Conservation (phyloP, 139 green algal species). For the Picochlorum sp. region DNA sequence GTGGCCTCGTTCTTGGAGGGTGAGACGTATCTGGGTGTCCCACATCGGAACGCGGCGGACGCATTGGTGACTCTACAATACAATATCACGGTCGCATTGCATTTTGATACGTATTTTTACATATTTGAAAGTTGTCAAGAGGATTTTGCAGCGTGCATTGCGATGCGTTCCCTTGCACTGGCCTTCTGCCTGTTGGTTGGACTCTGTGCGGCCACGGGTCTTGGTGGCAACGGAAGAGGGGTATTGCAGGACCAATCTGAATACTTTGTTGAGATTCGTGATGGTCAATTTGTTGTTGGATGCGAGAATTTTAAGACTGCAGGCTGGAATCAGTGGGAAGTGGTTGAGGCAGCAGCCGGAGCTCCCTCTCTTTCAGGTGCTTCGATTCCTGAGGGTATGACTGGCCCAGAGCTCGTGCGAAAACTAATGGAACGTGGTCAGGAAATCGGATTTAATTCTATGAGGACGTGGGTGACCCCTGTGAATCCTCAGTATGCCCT, state of each 20-base stretch:
- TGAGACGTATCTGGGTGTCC: no score
- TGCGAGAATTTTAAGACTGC: constrained; percentile 21
- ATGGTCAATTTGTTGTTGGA: constrained; percentile 25
- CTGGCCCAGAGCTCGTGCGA: constrained; percentile 36
- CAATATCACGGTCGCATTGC: no score
- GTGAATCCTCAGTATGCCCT: constrained; percentile 32
- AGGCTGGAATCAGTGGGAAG: constrained; percentile 36
- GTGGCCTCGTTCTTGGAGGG: no score
- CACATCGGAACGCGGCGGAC: no score
- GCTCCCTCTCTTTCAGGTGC: constrained; percentile 36
- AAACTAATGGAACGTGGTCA: constrained; percentile 23
- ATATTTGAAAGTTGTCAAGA: no score
- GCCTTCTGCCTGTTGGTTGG: background rate
- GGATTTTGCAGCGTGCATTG: no score
- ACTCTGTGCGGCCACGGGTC: background rate
- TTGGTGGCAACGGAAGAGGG: background rate
- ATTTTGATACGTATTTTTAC: no score
- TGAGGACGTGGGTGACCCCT: constrained; percentile 33
- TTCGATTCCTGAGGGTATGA: constrained; percentile 30
- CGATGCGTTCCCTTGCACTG: no score
- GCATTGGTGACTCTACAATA: no score
- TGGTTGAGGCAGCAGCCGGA: constrained; percentile 45
- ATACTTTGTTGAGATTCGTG: constrained; percentile 22
- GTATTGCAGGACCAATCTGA: background rate
- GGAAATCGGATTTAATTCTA: constrained; percentile 28